phyloP scores from a whole-genome alignment of 768 basidiomycete species.

The Kwoniella europaea region DNA sequence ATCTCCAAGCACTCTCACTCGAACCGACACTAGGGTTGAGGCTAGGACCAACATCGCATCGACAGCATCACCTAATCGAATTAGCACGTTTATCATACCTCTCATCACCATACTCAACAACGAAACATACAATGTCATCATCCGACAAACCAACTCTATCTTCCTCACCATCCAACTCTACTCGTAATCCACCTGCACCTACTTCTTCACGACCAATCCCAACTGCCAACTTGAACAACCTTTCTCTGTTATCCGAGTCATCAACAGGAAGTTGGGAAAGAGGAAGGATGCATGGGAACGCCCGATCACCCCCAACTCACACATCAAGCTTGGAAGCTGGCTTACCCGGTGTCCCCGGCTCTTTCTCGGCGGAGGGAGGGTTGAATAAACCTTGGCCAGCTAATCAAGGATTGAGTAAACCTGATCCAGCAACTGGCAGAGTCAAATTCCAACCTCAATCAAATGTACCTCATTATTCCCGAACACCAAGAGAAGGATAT shows the following conservation, averaged over 20 bases:
- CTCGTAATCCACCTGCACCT: background rate
- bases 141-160: constrained; percentile 7
- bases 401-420: constrained; percentile 12
- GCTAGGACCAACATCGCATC: too few relatives aligned
- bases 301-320: constrained; percentile 39
- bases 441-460: constrained; percentile 23
- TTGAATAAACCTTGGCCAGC: constrained; percentile 24
- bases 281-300: constrained; percentile 44
- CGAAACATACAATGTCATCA: background rate
- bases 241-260: constrained; percentile 49
- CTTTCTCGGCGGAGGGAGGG: background rate
- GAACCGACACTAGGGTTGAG: too few relatives aligned
- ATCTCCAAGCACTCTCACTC: background rate
- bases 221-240: constrained; percentile 33
- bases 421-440: constrained; percentile 20
- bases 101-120: background rate
- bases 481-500: constrained; percentile 69
- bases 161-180: constrained; percentile 3
- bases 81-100: background rate
- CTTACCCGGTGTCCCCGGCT: background rate
- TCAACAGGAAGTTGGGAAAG: constrained; percentile 57
- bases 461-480: constrained; percentile 24
- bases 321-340: constrained; percentile 14
- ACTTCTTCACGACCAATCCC: constrained; percentile 25
- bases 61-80: too few relatives aligned